Evolutionary conservation across 306 rosid species (phyloP).

Genomic region (Castanopsis chinensis): DNA sequence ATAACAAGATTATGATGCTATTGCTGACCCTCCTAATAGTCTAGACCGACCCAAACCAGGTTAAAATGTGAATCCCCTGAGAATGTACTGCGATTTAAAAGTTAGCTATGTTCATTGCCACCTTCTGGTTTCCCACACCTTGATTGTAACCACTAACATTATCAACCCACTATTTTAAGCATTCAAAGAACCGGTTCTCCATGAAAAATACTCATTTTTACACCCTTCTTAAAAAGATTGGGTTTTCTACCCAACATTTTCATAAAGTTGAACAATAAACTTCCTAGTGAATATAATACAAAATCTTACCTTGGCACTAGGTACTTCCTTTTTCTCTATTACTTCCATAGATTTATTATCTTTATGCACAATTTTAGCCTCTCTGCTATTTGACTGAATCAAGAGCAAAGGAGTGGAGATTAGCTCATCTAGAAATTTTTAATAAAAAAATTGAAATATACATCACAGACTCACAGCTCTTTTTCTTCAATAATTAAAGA

Average conservation of each 20-base stretch:
- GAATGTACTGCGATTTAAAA: too few relatives aligned
- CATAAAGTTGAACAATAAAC: too few relatives aligned
- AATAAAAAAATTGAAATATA: not conserved
- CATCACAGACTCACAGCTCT: not conserved
- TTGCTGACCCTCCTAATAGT: too few relatives aligned
- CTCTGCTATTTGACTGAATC: conserved; percentile 24
- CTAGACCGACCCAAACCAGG: too few relatives aligned
- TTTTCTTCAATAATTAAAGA: conserved; percentile 3
- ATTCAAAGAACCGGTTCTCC: not conserved
- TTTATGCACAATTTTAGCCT: not conserved
- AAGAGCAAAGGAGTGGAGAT: conserved; percentile 2
- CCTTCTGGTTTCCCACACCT: too few relatives aligned
- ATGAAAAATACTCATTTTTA: not conserved
- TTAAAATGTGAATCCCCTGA: too few relatives aligned
- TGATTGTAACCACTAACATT: not conserved
- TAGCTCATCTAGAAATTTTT: not conserved
- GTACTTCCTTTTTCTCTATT: conserved; percentile 27
- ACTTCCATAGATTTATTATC: conserved; percentile 27
- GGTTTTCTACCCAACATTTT: not conserved
- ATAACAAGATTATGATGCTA: too few relatives aligned
- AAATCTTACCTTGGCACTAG: conserved; percentile 28
- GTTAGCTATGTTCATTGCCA: too few relatives aligned
- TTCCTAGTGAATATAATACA: conserved; percentile 3
- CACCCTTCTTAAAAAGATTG: conserved; percentile 3
- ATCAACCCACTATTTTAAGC: not conserved